Base-by-base conservation (phyloP, 805 yeast species). In the Myxozyma sirexii region DNA sequence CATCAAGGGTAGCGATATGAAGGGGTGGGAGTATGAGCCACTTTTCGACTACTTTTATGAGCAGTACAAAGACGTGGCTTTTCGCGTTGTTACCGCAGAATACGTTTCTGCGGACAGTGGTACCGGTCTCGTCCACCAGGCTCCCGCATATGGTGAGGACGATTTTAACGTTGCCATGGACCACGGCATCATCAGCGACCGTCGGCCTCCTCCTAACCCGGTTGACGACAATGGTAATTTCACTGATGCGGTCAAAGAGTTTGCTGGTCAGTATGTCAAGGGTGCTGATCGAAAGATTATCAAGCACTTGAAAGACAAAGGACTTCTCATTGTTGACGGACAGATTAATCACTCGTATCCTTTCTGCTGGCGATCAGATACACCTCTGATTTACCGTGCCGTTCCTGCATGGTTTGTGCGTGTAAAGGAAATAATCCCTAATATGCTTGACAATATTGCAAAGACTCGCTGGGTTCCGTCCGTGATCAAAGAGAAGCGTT, bases 301-400 rank as follows among this genome's bases (percentile, higher is more conserved):
- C 75, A 92, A 90, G 77, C 77, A 82, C 65, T 80, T 94, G 73
- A 88, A 94, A 60, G 88, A 84, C 54, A 75, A 79, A 41, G 98
- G 96, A 53, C 82, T 86, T 67, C 68, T 94, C 38, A 79, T 94
- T 66, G 82, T 84, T 44, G 87, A 85, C 59, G 79, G 90, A 44
- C 98, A 94, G 80, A 81, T 92, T 67, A 85, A 86, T 78, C 99
- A 94, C 82, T 87, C 96, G 75, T 94, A 94, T 77, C 99, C 99
- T 70, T 94, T 94, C 87, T 94, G 99, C 80, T 94, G 99, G 99
- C 88, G 99, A 83, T 93, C 98, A 2, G 99, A 94, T 74, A 94
- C 99, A 31, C 99, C 99, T 56, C 84, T 94, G 74, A 76, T 94
- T 67, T 94, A 94, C 80, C 86, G 96, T 79, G 86, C 97, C 39